Base-by-base conservation (phyloP, 2,329 filamentous ascomycete species). In the Fusarium udum region DNA sequence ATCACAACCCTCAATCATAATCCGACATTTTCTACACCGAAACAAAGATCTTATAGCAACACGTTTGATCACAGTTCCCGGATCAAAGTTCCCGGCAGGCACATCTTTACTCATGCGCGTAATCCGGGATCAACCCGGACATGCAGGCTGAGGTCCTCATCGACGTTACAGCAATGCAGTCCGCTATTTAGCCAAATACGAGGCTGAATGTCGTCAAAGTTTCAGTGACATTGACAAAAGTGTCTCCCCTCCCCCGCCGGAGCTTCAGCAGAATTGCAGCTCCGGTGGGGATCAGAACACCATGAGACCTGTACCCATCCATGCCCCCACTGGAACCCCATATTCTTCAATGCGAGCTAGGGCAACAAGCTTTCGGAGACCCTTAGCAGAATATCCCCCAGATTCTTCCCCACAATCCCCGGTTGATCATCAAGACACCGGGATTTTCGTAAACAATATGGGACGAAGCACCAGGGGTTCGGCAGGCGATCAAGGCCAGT, bases 351-450 rank as follows among this genome's bases (percentile, higher is more conserved):
- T 20, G 22, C 28, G 34, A 46, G 39, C 62, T 49, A 67, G 62
- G 37, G 24, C 43, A 28, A 51, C 24, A 26, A 32, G 32, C 45
- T 26, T 58, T 51, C 22, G 36, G 26, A 34, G 24, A 37, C 39
- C 36, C 57, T 64, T 64, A 22, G 37, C 37, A 39, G 37, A 34
- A 34, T 28, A 60, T 67, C 64, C 62, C 61, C 64, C 64, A 9
- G 64, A 52, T 28, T 67, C 45, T 67, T 39, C 64, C 39, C 64
- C 64, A 51, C 64, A 60, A 67, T 36, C 39, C 62, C 39, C 45
- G 62, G 52, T 15, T 55, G 34, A 64, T 40, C 46, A 64, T 32
- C 26, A 24, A 22, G 37, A 36, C 34, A 46, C 32, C 20, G n/a
- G 40, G 16, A 59, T 26, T 51, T 51, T 28, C 15, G n/a, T 67